Evolutionary conservation across 805 yeast genomes (phyloP).

Genomic region (Starmerella etchellsii): DNA sequence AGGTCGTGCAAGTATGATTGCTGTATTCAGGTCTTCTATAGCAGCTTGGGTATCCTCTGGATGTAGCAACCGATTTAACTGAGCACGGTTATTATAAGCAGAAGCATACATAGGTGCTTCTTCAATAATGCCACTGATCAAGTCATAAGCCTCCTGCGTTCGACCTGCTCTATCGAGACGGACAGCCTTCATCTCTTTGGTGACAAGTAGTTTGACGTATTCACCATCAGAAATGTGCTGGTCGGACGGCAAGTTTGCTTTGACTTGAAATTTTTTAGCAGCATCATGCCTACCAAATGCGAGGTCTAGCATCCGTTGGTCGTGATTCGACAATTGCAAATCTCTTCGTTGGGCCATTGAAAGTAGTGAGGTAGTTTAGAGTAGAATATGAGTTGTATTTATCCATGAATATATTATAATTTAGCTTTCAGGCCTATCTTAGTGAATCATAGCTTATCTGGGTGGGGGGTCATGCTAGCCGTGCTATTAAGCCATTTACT

Average conservation of each 20-base stretch:
- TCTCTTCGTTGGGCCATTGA: background rate
- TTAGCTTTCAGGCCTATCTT: too few relatives aligned
- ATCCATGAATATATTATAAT: too few relatives aligned
- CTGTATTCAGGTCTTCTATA: slow-evolving; percentile 19
- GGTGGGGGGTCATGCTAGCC: slow-evolving; percentile 15
- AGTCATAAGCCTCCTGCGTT: slow-evolving; percentile 10
- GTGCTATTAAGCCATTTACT: slow-evolving; percentile 2
- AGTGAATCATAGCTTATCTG: too few relatives aligned
- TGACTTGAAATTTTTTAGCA: slow-evolving; percentile 2
- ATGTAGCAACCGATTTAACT: slow-evolving; percentile 9
- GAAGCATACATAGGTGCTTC: slow-evolving; percentile 25
- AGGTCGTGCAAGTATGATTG: slow-evolving; percentile 23
- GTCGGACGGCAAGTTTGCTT: slow-evolving; percentile 21
- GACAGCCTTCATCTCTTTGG: slow-evolving; percentile 20
- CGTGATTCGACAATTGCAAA: background rate
- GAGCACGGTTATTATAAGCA: slow-evolving; percentile 29
- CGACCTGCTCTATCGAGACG: slow-evolving; percentile 7
- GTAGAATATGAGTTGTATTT: too few relatives aligned
- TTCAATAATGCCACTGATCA: slow-evolving; percentile 18
- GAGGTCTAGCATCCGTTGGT: background rate
- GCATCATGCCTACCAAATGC: background rate
- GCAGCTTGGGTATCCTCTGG: slow-evolving; percentile 4
- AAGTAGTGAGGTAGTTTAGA: too few relatives aligned
- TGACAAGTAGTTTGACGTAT: slow-evolving; percentile 15
- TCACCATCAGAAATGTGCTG: slow-evolving; percentile 9